Evolutionary conservation across 192 early-diverging fungal genomes (phyloP).

Genomic region (Gonapodya prolifera): DNA sequence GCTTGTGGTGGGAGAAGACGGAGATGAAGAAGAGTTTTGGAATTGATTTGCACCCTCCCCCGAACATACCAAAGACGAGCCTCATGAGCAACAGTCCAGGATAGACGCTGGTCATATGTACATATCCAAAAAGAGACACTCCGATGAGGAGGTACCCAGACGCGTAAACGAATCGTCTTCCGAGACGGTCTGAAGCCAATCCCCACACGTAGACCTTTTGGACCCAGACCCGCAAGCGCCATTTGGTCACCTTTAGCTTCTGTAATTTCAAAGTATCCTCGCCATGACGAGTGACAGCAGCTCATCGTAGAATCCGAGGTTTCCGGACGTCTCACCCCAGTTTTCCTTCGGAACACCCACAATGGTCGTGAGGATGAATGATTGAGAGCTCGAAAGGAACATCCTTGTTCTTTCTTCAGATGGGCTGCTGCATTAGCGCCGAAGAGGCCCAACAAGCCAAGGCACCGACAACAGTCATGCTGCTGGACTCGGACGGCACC

Average conservation of each 20-base stretch:
- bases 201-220: slow-evolving; percentile 32
- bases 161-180: slow-evolving; percentile 38
- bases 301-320: slow-evolving; percentile 50
- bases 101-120: slow-evolving; percentile 39
- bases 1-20: slow-evolving; percentile 15
- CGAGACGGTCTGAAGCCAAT: slow-evolving; percentile 38
- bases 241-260: too few relatives aligned
- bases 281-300: slow-evolving; percentile 40
- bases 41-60: too few relatives aligned
- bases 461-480: too few relatives aligned
- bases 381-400: slow-evolving; percentile 25
- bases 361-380: slow-evolving; percentile 20
- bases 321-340: slow-evolving; percentile 34
- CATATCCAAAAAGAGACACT: slow-evolving; percentile 30
- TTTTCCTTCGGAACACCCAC: slow-evolving; percentile 6
- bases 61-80: slow-evolving; percentile 31
- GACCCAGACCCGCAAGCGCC: too few relatives aligned
- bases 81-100: slow-evolving; percentile 42
- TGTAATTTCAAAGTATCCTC: too few relatives aligned
- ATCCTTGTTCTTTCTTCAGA: too few relatives aligned
- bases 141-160: slow-evolving; percentile 36
- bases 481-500: too few relatives aligned
- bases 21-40: neutral
- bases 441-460: too few relatives aligned
- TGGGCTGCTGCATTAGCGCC: too few relatives aligned